Evolutionary conservation across 495 filamentous ascomycete species (phyloP).

Genomic region (Endocarpon pusillum): DNA sequence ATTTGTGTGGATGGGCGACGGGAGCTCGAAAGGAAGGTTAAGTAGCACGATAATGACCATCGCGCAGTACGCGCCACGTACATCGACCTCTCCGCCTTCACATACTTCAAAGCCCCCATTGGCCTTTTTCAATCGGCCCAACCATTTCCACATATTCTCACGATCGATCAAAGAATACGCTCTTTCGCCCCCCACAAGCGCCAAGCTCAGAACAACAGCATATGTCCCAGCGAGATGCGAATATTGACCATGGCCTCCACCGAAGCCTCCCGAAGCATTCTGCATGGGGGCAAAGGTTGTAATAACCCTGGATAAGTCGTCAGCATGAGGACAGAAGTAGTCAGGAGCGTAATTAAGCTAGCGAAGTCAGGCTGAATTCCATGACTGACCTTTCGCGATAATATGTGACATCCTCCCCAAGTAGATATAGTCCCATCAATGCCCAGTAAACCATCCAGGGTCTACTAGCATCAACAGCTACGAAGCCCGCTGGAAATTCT

Average conservation of each 20-base stretch:
- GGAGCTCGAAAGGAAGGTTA: conserved; percentile 61
- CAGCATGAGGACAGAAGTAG: conserved; percentile 2
- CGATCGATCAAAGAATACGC: conserved; percentile 64
- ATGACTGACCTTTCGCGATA: conserved; percentile 50
- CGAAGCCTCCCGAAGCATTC: conserved; percentile 73
- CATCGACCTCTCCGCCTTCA: conserved; percentile 75
- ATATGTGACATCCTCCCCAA: conserved; percentile 56
- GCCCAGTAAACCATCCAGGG: conserved; percentile 94
- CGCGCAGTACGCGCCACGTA: conserved; percentile 83
- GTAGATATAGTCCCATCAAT: conserved; percentile 47
- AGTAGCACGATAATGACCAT: conserved; percentile 67
- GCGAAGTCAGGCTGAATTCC: too few species aligned
- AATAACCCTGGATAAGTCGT: conserved; percentile 39
- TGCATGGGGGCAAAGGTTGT: conserved; percentile 62
- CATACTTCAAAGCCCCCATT: conserved; percentile 73
- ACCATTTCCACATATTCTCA: conserved; percentile 68
- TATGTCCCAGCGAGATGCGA: conserved; percentile 83
- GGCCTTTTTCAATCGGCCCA: conserved; percentile 63
- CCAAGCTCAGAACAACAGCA: conserved; percentile 59
- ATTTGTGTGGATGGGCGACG: too few species aligned
- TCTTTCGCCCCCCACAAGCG: conserved; percentile 56
- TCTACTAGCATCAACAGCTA: conserved; percentile 59
- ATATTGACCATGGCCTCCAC: conserved; percentile 78
- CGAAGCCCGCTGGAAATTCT: conserved; percentile 45
- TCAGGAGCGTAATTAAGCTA: too few species aligned